Conservation (phyloP, 2,329 filamentous ascomycete species). For the Ophiostoma ips region DNA sequence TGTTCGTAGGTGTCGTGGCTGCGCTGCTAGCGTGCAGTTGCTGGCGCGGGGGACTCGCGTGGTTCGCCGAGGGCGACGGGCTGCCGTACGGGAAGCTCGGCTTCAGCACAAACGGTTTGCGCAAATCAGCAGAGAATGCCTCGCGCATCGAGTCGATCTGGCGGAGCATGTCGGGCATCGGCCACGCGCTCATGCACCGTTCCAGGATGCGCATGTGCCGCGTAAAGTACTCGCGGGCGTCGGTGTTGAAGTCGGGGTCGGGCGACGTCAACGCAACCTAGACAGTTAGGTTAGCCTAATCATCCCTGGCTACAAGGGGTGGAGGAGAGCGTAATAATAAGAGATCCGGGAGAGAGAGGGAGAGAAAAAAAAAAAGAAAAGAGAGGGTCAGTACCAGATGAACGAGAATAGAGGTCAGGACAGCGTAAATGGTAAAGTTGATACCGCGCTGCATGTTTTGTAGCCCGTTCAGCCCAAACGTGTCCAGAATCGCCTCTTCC, state of each 20-base stretch:
- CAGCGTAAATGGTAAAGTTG: slow-evolving; percentile 88
- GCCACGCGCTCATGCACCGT: slow-evolving; percentile 67
- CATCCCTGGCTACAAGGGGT: not conserved
- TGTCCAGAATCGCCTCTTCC: slow-evolving; percentile 67
- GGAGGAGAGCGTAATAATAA: not conserved
- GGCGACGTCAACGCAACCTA: slow-evolving; percentile 82
- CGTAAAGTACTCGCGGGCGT: slow-evolving; percentile 79
- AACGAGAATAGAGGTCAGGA: slow-evolving; percentile 82
- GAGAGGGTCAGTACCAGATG: slow-evolving; percentile 57
- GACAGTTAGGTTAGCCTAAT: slow-evolving; percentile 22
- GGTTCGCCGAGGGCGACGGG: slow-evolving; percentile 38
- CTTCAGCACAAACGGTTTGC: slow-evolving; percentile 79
- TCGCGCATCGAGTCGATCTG: slow-evolving; percentile 82
- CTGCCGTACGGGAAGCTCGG: slow-evolving; percentile 77
- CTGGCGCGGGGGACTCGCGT: slow-evolving; percentile 10
- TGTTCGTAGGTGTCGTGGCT: slow-evolving; percentile 24
- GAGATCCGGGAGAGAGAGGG: not conserved
- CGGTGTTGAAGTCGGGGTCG: slow-evolving; percentile 71
- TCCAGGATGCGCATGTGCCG: slow-evolving; percentile 91
- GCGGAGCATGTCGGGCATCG: slow-evolving; percentile 77
- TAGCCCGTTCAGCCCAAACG: slow-evolving; percentile 65
- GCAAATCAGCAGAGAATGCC: slow-evolving; percentile 77
- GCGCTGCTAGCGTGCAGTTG: not conserved
- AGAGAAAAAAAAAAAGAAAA: not conserved
- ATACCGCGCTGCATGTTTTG: slow-evolving; percentile 89